These are phyloP conservation scores for Hydnum rufescens DNA, from an alignment of 768 basidiomycete species.

Conservation along the genomic window DNA sequence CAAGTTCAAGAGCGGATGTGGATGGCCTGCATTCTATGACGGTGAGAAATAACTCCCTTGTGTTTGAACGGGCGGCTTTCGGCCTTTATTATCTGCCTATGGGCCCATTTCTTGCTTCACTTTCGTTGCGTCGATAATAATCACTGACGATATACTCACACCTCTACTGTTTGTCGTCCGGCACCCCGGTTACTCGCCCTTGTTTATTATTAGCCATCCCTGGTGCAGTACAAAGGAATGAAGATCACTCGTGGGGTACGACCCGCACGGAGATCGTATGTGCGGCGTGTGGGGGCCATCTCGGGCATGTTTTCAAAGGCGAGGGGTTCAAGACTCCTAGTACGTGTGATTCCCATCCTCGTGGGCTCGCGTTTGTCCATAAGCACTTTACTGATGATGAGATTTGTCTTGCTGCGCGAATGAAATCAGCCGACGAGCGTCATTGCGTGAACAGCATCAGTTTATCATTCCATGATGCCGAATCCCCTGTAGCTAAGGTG, in stretches of 20 bases:
- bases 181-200: not conserved
- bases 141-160: not conserved
- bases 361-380: not conserved
- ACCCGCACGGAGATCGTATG: constrained; percentile 70
- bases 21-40: constrained; percentile 98
- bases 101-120: no score
- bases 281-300: constrained; percentile 77
- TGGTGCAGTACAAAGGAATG: constrained; percentile 59
- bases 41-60: constrained; percentile 23
- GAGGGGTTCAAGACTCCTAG: constrained; percentile 69
- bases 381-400: not conserved
- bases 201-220: constrained; percentile 44
- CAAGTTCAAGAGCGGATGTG: constrained; percentile 85
- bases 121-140: no score
- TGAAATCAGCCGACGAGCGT: constrained; percentile 57
- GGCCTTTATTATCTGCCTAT: no score
- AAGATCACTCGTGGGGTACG: constrained; percentile 48
- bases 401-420: constrained; percentile 1
- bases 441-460: constrained; percentile 86
- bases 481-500: constrained; percentile 21
- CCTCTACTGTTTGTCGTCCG: not conserved
- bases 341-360: constrained; percentile 19
- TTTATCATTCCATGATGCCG: constrained; percentile 28
- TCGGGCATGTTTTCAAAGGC: constrained; percentile 91
- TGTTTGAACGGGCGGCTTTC: no score